Conservation (phyloP, 1,139 yeast species). For the Pichia cactophila region DNA sequence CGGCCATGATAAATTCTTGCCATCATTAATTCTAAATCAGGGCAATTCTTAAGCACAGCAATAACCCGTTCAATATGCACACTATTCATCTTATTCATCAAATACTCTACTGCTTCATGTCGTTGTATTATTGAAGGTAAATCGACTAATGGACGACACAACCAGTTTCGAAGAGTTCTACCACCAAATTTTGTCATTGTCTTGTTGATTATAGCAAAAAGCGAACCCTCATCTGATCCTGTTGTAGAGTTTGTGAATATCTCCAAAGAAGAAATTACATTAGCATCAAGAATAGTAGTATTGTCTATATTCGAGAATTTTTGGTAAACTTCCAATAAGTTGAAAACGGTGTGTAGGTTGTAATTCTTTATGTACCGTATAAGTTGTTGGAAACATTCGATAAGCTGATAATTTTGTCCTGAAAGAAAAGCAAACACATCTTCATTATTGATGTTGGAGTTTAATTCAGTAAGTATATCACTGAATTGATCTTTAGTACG, state of each 20-base stretch:
- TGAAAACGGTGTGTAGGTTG: conserved; percentile 49
- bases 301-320: conserved; percentile 41
- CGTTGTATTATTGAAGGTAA: conserved; percentile 49
- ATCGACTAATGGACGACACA: conserved; percentile 60
- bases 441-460: conserved; percentile 8
- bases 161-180: conserved; percentile 62
- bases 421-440: conserved; percentile 13
- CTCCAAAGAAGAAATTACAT: conserved; percentile 64
- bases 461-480: conserved; percentile 1
- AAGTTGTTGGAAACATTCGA: conserved; percentile 40
- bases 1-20: conserved; percentile 63
- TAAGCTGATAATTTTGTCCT: conserved; percentile 8
- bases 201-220: conserved; percentile 73
- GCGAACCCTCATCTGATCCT: conserved; percentile 51
- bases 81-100: conserved; percentile 27
- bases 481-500: neutral
- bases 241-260: conserved; percentile 62
- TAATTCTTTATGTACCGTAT: conserved; percentile 55
- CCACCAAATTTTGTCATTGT: conserved; percentile 74
- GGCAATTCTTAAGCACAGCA: conserved; percentile 37
- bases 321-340: conserved; percentile 41
- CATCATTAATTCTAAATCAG: conserved; percentile 64
- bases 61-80: conserved; percentile 44
- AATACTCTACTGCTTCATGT: conserved; percentile 54
- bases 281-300: conserved; percentile 63